Percentiles rank a stretch among this genome's conserved stretches.
Conservation (phyloP, 2,329 filamentous ascomycete species). For the Pezicula neosporulosa region DNA sequence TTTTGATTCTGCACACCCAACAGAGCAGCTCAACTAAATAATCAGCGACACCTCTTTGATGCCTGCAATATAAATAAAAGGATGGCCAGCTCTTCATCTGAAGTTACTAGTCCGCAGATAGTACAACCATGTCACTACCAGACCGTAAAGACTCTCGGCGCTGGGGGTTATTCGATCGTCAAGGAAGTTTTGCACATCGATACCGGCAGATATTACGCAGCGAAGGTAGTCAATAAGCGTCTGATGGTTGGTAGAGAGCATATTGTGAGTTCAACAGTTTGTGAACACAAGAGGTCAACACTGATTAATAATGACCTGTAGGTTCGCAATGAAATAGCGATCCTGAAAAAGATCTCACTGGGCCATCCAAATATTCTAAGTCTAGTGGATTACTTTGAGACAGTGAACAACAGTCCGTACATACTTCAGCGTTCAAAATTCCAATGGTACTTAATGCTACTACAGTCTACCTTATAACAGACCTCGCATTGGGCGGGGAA, state of each 20-base stretch:
- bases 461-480: constrained; percentile 96
- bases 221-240: constrained; percentile 98
- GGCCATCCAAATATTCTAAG: constrained; percentile 98
- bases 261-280: constrained; percentile 66
- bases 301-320: constrained; percentile 33
- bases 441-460: no score
- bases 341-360: constrained; percentile 97
- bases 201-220: constrained; percentile 95
- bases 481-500: constrained; percentile 95
- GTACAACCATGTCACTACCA: constrained; percentile 97
- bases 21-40: no score
- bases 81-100: no score
- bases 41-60: no score
- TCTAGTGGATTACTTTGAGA: constrained; percentile 98
- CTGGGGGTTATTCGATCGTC: constrained; percentile 95
- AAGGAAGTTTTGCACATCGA: constrained; percentile 99
- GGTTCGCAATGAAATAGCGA: constrained; percentile 97
- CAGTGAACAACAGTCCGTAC: constrained; percentile 99
- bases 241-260: constrained; percentile 97
- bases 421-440: no score
- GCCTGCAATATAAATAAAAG: no score
- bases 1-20: no score
- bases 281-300: background rate
- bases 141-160: constrained; percentile 94
- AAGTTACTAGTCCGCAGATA: no score